Base-by-base conservation (phyloP, 495 filamentous ascomycete species). In the Aspergillus conjunctus region DNA sequence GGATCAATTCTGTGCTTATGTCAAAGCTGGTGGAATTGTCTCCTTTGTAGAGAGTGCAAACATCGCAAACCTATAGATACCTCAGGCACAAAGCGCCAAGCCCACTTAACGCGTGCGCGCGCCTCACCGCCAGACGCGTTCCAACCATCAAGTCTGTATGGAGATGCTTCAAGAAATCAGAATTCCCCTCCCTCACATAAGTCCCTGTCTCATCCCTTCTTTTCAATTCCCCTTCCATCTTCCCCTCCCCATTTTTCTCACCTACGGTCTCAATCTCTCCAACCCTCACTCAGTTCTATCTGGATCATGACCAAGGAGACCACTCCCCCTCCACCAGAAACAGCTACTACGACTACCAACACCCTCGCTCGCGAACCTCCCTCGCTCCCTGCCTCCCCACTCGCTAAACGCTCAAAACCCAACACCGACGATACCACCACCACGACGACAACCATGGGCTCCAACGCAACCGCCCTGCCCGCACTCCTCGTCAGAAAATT, bases 401-500 rank as follows among this genome's bases (percentile, higher is more conserved):
- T 86, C 54, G 75, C 86, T n/a, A 89, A 89, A 77, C 84, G 86
- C 51, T 80, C 83, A 31, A 87, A 87, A 67, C 71, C 65, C 52
- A 65, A 66, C 61, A 61, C 65, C 51, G 66, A 60, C 34, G 67
- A 63, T 61, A 65, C 61, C 64, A 63, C 67, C 54, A 65, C 56
- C 56, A 68, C 65, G 55, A 71, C 69, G 56, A 53, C 65, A 58
- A 64, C 66, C 51, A 66, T 73, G 41, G 74, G 71, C 48, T 72
- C 67, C 15, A 74, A 73, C 54, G 69, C 72, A 62, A 75, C 67
- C 64, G 71, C 71, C 30, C 76, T 71, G 62, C 88, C 87, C 15
- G 74, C 88, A 12, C 81, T 96, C 34, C 83, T 91, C 48, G 86
- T 98, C 69, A 92, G 96, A 83, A 92, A 93, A 71, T 86, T 98